Evolutionary conservation across 2,329 filamentous ascomycete genomes (phyloP), one percentile per base, ranked within the genome.

Genomic region (Xylariaceae sp.): DNA sequence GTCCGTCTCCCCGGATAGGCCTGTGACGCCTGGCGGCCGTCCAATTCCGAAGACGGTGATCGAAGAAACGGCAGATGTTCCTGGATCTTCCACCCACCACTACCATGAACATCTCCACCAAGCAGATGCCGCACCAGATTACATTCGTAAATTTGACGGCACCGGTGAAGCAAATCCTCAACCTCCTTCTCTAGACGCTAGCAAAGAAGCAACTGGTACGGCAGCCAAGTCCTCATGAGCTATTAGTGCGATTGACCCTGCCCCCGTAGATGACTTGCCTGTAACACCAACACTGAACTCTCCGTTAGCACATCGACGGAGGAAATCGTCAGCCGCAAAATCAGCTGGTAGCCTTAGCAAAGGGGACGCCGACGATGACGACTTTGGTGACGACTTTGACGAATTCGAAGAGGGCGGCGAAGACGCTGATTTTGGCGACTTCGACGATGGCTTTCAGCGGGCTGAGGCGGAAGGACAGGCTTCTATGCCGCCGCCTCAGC

Each of bases 381-480:
- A 79, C 42, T 84, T 83, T 67, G 82, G 79, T 20, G 82, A 85
- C 65, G 83, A 86, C 58, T 82, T 84, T 72, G 83, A 87, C 69
- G 83, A 85, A 59, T 86, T 87, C 62, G 82, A 85, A 65, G 83
- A 86, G 66, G 83, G 81, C 47, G 80, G 78, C 59, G 76, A 77
- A 54, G 78, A 79, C 62, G 79, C 76, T 44, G 76, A 82, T 66
- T 87, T 88, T 74, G 84, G 85, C 66, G 88, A 90, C 67, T 91
- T 91, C 73, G 87, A 89, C 68, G 89, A 88, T 63, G 86, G 80
- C 40, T 91, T 91, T 69, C 82, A 90, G 67, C 78, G 84, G 70
- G 71, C 82, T 54, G 77, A 78, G 52, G 69, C 73, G 23, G 63
- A 73, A 41, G 54, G 70, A 46, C 50, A 65, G 5, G 65, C 67